These are phyloP conservation scores for Ophiosphaerella narmari DNA, from an alignment of 2,329 filamentous ascomycete species.

Conservation along the genomic window DNA sequence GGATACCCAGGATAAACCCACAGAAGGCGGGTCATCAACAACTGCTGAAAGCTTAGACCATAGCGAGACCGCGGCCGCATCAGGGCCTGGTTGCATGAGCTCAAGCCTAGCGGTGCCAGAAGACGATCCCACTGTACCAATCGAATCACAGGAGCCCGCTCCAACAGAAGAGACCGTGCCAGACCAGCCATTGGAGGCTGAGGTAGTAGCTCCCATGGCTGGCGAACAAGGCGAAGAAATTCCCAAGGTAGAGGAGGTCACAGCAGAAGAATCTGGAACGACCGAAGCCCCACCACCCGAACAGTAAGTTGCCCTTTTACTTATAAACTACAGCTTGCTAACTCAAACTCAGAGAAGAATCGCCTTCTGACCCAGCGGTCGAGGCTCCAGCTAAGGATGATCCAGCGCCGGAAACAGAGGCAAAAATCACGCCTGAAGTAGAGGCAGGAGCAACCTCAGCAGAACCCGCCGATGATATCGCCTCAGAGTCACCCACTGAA, in stretches of 20 bases:
- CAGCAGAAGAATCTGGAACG: neutral
- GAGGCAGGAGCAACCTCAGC: neutral
- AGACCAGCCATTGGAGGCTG: neutral
- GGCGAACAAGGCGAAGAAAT: neutral
- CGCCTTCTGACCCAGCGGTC: too few relatives aligned
- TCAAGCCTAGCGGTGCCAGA: neutral
- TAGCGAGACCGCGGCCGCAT: neutral
- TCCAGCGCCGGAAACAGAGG: neutral
- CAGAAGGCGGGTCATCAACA: neutral
- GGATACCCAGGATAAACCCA: slow-evolving; percentile 4
- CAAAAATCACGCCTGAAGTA: neutral
- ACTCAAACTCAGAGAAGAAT: too few relatives aligned
- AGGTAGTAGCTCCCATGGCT: neutral
- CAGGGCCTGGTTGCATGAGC: neutral
- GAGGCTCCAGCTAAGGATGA: neutral
- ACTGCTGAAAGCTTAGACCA: neutral
- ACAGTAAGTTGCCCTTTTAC: neutral
- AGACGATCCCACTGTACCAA: neutral
- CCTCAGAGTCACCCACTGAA: slow-evolving; percentile 6
- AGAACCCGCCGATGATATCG: neutral
- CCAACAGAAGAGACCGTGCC: neutral
- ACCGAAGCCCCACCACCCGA: slow-evolving; percentile 1
- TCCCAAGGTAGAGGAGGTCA: slow-evolving; percentile 1
- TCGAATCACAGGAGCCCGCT: neutral
- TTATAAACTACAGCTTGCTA: too few relatives aligned